Conservation (phyloP, 2,329 filamentous ascomycete species). For the Neofusicoccum umdonicola region DNA sequence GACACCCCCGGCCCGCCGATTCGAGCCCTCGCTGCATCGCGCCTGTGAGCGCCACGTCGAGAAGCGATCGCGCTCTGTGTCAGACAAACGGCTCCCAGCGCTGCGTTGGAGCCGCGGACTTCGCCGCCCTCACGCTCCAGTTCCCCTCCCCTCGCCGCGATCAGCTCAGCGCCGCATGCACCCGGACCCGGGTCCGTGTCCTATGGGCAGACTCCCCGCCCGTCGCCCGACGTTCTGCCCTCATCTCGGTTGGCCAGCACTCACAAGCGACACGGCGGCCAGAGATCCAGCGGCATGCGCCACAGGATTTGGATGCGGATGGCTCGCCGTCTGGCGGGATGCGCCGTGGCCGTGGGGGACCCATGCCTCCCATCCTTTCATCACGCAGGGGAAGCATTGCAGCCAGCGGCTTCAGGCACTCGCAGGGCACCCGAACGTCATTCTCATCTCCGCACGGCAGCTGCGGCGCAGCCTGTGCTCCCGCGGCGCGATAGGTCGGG, state of each 20-base stretch:
- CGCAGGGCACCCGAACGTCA: conserved; percentile 5
- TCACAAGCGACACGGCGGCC: conserved; percentile 8
- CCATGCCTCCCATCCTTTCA: conserved; percentile 15
- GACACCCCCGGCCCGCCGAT: conserved; percentile 24
- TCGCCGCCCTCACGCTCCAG: neutral
- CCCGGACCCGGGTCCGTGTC: neutral
- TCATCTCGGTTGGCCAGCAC: conserved; percentile 13
- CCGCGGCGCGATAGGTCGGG: conserved; percentile 9
- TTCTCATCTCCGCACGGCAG: conserved; percentile 16
- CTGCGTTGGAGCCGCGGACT: conserved; percentile 8
- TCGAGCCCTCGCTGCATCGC: conserved; percentile 21
- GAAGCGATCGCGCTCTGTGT: conserved; percentile 14
- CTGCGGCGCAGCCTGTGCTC: conserved; percentile 13
- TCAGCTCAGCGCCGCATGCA: conserved; percentile 3
- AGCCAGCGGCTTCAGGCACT: conserved; percentile 15
- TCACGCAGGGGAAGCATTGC: conserved; percentile 15
- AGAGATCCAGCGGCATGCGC: conserved; percentile 5
- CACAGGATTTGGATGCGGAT: neutral
- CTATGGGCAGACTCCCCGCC: neutral
- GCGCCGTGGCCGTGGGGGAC: conserved; percentile 12
- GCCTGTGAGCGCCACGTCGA: conserved; percentile 14
- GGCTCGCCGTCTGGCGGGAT: conserved; percentile 3
- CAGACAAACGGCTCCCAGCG: conserved; percentile 9
- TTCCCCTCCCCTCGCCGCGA: neutral
- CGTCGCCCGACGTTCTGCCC: neutral